These are phyloP conservation scores for Fomitopsis serialis DNA, from an alignment of 768 basidiomycete species.

Conservation along the genomic window DNA sequence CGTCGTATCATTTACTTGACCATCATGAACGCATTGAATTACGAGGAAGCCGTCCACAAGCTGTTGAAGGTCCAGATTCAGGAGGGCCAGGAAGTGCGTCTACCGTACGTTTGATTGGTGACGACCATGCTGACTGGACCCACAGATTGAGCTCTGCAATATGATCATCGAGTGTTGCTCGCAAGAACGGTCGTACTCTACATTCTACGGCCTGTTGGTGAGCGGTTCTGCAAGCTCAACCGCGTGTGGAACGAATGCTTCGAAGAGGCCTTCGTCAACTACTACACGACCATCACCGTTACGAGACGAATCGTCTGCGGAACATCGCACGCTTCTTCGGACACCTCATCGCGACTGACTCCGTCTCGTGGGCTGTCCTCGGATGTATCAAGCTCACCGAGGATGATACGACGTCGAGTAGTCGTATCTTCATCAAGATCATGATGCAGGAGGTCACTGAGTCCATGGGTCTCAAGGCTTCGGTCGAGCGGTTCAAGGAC, in stretches of 20 bases:
- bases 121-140: neutral
- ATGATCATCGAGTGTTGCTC: constrained; percentile 99
- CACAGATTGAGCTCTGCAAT: constrained; percentile 90
- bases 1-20: constrained; percentile 93
- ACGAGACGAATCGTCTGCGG: constrained; percentile 96
- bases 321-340: constrained; percentile 98
- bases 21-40: constrained; percentile 97
- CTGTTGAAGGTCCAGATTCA: constrained; percentile 86
- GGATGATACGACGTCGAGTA: constrained; percentile 93
- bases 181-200: constrained; percentile 95
- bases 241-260: constrained; percentile 89
- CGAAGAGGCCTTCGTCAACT: constrained; percentile 81
- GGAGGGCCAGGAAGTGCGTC: constrained; percentile 87
- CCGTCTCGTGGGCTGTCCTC: constrained; percentile 85
- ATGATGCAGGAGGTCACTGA: constrained; percentile 95
- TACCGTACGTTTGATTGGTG: neutral
- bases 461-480: constrained; percentile 79
- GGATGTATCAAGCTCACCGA: constrained; percentile 90
- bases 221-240: constrained; percentile 95
- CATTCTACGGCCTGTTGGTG: constrained; percentile 97
- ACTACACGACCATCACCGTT: constrained; percentile 98
- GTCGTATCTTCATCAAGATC: constrained; percentile 97
- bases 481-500: constrained; percentile 90
- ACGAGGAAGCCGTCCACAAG: constrained; percentile 99
- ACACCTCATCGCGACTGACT: constrained; percentile 80